These are phyloP conservation scores for Mucor lusitanicus DNA, from an alignment of 371 early-diverging fungal species.

Conservation along the genomic window DNA sequence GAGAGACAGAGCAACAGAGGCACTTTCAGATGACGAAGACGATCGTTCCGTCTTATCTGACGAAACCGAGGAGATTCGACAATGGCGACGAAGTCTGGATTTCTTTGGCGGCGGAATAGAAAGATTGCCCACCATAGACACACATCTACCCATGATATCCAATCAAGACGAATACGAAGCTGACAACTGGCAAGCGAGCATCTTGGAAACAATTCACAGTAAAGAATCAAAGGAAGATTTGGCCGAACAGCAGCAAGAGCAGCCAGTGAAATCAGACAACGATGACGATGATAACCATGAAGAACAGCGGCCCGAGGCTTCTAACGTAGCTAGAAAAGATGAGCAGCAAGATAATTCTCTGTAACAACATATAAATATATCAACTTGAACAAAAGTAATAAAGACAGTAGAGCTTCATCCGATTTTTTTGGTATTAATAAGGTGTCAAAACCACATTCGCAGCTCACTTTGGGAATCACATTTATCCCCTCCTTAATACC, in stretches of 20 bases:
- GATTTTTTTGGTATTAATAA: no score
- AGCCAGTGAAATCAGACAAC: background rate
- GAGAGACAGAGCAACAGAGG: background rate
- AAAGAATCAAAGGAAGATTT: slow-evolving; percentile 1
- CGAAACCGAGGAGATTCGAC: slow-evolving; percentile 2
- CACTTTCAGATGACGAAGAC: background rate
- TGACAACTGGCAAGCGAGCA: slow-evolving; percentile 4
- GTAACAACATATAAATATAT: background rate
- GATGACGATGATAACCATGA: background rate
- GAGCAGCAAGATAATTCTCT: background rate
- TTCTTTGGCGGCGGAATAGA: background rate
- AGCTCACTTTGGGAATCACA: no score
- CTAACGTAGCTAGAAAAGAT: background rate
- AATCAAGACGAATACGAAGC: background rate
- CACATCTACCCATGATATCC: slow-evolving; percentile 11
- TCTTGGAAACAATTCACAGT: slow-evolving; percentile 12
- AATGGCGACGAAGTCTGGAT: slow-evolving; percentile 18
- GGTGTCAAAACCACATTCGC: no score
- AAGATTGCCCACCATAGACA: slow-evolving; percentile 4
- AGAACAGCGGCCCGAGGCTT: background rate
- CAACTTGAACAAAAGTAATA: background rate
- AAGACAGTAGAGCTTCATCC: background rate
- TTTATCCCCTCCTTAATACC: no score
- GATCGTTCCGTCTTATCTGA: slow-evolving; percentile 6
- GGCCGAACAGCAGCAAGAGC: background rate